Conservation (phyloP, 345 rosid genomes). For the Eucalyptus caleyi region DNA sequence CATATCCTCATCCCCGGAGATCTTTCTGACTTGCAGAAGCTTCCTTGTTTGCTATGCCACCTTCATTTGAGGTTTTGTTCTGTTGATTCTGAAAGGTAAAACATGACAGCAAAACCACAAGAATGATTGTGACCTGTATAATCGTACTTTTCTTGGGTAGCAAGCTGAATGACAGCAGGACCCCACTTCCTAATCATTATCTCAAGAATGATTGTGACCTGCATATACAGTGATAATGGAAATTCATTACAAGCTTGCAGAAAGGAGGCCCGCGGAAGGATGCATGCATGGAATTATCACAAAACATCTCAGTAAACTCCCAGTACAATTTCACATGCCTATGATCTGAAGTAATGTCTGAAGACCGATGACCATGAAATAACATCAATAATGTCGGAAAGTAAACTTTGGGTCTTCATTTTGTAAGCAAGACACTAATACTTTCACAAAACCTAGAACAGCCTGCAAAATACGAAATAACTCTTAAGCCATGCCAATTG, state of each 20-base stretch:
- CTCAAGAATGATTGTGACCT: constrained; percentile 87
- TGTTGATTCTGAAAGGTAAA: constrained; percentile 48
- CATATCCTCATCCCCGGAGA: neutral
- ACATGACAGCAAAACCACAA: constrained; percentile 46
- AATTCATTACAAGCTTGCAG: neutral
- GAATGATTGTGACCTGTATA: constrained; percentile 63
- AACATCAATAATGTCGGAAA: constrained; percentile 37
- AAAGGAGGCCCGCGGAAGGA: neutral
- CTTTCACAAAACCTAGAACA: constrained; percentile 87
- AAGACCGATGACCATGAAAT: constrained; percentile 81
- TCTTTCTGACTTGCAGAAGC: neutral
- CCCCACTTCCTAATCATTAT: constrained; percentile 82
- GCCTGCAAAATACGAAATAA: no score
- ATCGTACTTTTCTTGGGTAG: constrained; percentile 63
- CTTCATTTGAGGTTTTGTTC: constrained; percentile 40
- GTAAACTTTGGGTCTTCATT: constrained; percentile 48
- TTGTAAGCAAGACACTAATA: constrained; percentile 57
- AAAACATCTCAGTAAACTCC: neutral
- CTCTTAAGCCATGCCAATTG: no score
- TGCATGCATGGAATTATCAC: neutral
- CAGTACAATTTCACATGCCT: constrained; percentile 22
- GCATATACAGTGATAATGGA: neutral
- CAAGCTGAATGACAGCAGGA: constrained; percentile 40
- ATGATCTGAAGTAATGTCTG: constrained; percentile 75
- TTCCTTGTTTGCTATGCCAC: neutral